Conservation (phyloP, 2,329 filamentous ascomycete species). For the Epichloe sp. region DNA sequence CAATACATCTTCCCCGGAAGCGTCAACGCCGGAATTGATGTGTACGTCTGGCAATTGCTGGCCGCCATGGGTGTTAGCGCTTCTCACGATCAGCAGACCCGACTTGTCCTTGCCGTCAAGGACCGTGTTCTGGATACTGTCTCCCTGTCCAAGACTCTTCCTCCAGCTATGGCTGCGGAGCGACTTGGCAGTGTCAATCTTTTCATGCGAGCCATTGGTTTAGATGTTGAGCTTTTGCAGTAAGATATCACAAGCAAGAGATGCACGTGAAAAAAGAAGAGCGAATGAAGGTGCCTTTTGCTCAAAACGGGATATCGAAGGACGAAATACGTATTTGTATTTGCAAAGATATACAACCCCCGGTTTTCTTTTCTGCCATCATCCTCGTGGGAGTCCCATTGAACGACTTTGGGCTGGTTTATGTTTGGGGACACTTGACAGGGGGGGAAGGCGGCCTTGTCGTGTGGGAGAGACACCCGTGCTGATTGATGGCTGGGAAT, state of each 20-base stretch:
- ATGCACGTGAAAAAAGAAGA: too few species aligned
- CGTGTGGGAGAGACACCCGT: background rate
- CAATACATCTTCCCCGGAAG: slow-evolving; percentile 80
- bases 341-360: background rate
- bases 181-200: slow-evolving; percentile 87
- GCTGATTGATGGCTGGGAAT: background rate
- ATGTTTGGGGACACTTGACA: slow-evolving; percentile 5
- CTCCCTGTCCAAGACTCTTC: slow-evolving; percentile 73
- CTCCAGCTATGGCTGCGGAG: slow-evolving; percentile 70
- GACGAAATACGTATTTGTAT: background rate
- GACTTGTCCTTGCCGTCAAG: slow-evolving; percentile 89
- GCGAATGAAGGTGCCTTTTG: slow-evolving; percentile 5
- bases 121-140: slow-evolving; percentile 97
- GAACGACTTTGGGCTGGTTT: slow-evolving; percentile 1
- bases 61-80: slow-evolving; percentile 91
- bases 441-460: background rate
- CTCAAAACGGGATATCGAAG: background rate
- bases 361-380: background rate
- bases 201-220: slow-evolving; percentile 97
- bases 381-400: background rate
- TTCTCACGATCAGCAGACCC: slow-evolving; percentile 86
- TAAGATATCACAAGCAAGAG: slow-evolving; percentile 11
- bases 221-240: slow-evolving; percentile 71
- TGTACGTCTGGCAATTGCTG: slow-evolving; percentile 96
- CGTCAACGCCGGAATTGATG: slow-evolving; percentile 82